These are phyloP conservation scores for Tolypocladium nubicola DNA, from an alignment of 2,329 filamentous ascomycete genomes.

Conservation along the genomic window DNA sequence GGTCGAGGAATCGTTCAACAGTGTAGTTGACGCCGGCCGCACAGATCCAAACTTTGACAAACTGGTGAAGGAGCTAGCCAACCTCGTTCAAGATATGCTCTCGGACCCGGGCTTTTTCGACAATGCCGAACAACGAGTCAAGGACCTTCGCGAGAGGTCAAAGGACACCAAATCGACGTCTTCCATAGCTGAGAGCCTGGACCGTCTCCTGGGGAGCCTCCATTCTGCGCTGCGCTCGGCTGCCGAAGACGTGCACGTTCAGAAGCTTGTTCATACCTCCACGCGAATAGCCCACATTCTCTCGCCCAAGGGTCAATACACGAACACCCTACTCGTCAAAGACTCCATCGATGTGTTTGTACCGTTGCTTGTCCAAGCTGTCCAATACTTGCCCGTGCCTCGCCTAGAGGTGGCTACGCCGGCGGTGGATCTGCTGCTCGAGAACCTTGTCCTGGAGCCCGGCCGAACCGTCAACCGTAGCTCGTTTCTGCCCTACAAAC, in stretches of 20 bases:
- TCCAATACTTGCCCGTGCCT: constrained; percentile 85
- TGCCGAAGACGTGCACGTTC: constrained; percentile 59
- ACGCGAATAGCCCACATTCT: constrained; percentile 59
- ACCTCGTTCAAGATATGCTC: constrained; percentile 68
- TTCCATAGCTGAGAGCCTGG: constrained; percentile 60
- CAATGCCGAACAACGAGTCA: constrained; percentile 48
- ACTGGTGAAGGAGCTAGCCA: constrained; percentile 61
- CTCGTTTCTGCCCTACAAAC: constrained; percentile 78
- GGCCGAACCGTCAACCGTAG: constrained; percentile 74
- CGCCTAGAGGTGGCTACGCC: constrained; percentile 80
- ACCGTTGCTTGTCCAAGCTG: constrained; percentile 61
- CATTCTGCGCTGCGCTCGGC: constrained; percentile 60
- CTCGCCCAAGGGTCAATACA: constrained; percentile 51
- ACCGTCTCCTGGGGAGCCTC: constrained; percentile 58
- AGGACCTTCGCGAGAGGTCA: constrained; percentile 39
- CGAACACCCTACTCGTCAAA: constrained; percentile 61
- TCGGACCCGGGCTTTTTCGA: constrained; percentile 83
- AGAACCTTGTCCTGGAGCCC: constrained; percentile 85
- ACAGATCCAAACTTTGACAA: constrained; percentile 76
- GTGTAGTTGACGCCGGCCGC: constrained; percentile 61
- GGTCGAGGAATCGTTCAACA: constrained; percentile 56
- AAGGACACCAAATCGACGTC: constrained; percentile 58
- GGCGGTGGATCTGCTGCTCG: constrained; percentile 73
- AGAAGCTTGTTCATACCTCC: constrained; percentile 56
- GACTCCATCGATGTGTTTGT: constrained; percentile 75